Percentiles rank a stretch among this genome's conserved stretches.
Conservation (phyloP, 768 basidiomycete genomes). For the Lactarius hatsudake region DNA sequence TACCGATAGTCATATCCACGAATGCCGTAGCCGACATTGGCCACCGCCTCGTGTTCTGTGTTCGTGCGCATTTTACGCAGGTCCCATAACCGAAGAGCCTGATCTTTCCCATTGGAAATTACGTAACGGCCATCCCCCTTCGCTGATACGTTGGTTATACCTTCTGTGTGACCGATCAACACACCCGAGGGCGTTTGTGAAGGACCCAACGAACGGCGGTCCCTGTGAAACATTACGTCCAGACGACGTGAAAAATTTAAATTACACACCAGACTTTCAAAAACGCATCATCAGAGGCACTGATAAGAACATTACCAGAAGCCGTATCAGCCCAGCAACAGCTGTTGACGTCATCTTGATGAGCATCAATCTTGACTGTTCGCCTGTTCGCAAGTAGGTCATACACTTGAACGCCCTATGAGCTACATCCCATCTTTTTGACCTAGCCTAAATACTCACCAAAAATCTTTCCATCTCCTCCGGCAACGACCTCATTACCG, state of each 20-base stretch:
- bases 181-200: conserved; percentile 83
- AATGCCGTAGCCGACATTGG: conserved; percentile 52
- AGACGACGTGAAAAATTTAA: not conserved
- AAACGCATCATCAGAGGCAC: conserved; percentile 92
- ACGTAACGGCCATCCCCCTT: conserved; percentile 96
- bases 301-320: conserved; percentile 92
- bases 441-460: conserved; percentile 39
- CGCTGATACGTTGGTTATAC: conserved; percentile 90
- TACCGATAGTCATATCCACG: conserved; percentile 79
- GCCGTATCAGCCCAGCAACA: conserved; percentile 93
- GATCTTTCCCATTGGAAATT: conserved; percentile 96
- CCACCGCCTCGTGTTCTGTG: conserved; percentile 58
- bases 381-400: conserved; percentile 79
- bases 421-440: not conserved
- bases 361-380: conserved; percentile 84
- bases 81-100: conserved; percentile 89
- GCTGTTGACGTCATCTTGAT: conserved; percentile 89
- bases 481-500: conserved; percentile 92
- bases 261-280: conserved; percentile 85
- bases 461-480: conserved; percentile 79
- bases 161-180: conserved; percentile 92
- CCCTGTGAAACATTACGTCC: conserved; percentile 37
- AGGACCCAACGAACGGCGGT: conserved; percentile 47
- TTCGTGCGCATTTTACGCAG: conserved; percentile 86
- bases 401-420: conserved; percentile 57